Percentiles rank a stretch among this genome's conserved stretches.
These are phyloP conservation scores for Colletotrichum sp. DNA, from an alignment of 2,329 filamentous ascomycete genomes.

Conservation along the genomic window DNA sequence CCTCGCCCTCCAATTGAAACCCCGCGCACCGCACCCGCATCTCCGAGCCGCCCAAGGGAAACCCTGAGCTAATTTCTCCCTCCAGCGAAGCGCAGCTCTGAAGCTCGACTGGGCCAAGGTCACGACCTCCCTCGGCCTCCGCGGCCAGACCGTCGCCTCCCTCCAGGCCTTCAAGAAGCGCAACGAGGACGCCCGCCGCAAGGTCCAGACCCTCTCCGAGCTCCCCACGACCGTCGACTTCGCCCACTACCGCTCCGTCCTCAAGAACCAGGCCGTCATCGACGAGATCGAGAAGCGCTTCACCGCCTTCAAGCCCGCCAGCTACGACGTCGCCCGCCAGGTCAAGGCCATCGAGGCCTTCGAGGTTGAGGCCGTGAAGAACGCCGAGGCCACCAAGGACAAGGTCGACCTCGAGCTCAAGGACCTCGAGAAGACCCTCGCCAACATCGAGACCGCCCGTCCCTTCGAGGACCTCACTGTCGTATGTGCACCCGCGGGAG, in stretches of 20 bases:
- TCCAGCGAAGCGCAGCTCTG: constrained; percentile 93
- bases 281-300: constrained; percentile 98
- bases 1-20: constrained; percentile 11
- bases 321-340: constrained; percentile 92
- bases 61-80: constrained; percentile 60
- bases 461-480: constrained; percentile 98
- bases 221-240: constrained; percentile 91
- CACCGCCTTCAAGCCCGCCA: constrained; percentile 86
- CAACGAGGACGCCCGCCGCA: constrained; percentile 98
- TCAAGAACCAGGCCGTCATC: constrained; percentile 96
- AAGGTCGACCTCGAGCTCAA: constrained; percentile 94
- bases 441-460: constrained; percentile 95
- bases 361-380: constrained; percentile 95
- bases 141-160: constrained; percentile 89
- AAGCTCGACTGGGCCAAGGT: constrained; percentile 99
- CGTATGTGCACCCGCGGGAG: constrained; percentile 63
- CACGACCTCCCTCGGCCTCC: constrained; percentile 91
- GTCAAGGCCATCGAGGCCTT: constrained; percentile 98
- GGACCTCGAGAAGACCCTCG: constrained; percentile 91
- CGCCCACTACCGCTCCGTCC: constrained; percentile 83
- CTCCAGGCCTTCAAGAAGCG: constrained; percentile 99
- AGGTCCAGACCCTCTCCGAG: constrained; percentile 83
- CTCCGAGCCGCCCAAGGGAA: background rate
- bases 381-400: constrained; percentile 94
- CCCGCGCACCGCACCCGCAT: background rate